Base-by-base conservation (phyloP, 495 filamentous ascomycete genomes). In the Aspergillus homomorphus region DNA sequence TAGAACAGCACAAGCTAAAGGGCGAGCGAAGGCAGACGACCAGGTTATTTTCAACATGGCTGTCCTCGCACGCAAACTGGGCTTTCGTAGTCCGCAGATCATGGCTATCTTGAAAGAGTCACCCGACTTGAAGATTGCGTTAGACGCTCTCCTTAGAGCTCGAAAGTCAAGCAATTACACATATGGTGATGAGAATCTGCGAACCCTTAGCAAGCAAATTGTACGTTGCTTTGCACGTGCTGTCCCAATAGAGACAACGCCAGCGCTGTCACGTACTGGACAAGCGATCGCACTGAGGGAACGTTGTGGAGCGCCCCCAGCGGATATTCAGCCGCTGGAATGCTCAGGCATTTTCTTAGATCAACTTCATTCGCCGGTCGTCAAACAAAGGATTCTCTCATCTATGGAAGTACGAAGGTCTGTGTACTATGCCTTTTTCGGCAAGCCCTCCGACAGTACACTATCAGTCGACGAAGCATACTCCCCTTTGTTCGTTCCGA, bases 381-480 rank as follows among this genome's bases (percentile, higher is more conserved):
- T 23, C 8, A 20, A 45, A 53, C 33, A 56, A 24, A 50, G n/a
- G 6, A 58, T 70, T 30, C 61, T 52, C 16, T 64, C 68, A 16
- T 66, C 65, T 38, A 67, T 75, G 43, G 69, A 69, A 57, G 64
- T 77, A 16, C 49, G 64, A 43, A 61, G 57, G 23, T 69, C 57
- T 50, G 58, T 75, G 10, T 77, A 73, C 62, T 72, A 65, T 63
- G 63, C 63, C 44, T 73, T 73, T 64, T 72, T 73, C 54, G 65
- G 69, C 44, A 69, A 63, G 50, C 45, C 52, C 7, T 49, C 45
- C 38, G 50, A 12, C 51, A 7, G 8, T 46, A 18, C 4, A 20
- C 44, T 46, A 21, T 21, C 43, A 21, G 42, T 18, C 22, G 16
- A 18, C 22, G 16, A 15, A 14, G 23, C 43, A 12, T 16, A 12